A percentile compares a stretch with the other conserved stretches of the same genome.
Evolutionary conservation across 352 stramenopile species (phyloP).

Genomic region (Elongisporangium senticosum): DNA sequence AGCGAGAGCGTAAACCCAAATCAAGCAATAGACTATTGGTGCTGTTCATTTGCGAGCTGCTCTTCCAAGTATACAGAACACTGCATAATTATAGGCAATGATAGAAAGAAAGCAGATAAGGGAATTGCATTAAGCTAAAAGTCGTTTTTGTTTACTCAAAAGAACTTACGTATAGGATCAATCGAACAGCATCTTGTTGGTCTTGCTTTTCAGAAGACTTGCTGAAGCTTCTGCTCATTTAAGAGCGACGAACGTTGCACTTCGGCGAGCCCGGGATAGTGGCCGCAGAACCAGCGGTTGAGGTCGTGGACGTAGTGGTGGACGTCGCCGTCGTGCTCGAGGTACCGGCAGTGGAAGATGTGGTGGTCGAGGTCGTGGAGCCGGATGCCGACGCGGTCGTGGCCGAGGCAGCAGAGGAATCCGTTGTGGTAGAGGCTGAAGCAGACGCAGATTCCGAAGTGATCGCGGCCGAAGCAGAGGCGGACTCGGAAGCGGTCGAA

Average conservation of each 20-base stretch:
- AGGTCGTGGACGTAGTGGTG: not conserved
- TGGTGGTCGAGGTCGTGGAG: not conserved
- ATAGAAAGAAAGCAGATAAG: not conserved
- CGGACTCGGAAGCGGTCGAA: not conserved
- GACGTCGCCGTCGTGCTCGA: not conserved
- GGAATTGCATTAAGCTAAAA: not conserved
- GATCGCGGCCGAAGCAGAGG: not conserved
- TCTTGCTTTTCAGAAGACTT: not conserved
- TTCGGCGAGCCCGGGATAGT: not conserved
- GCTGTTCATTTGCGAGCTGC: not conserved
- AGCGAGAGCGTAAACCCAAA: not conserved
- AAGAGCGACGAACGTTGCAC: conserved; percentile 6
- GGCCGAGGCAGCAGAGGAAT: not conserved
- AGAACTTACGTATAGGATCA: not conserved
- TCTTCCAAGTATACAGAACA: not conserved
- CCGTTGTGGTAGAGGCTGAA: not conserved
- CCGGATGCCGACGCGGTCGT: not conserved
- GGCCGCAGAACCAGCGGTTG: not conserved
- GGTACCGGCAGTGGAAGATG: not conserved
- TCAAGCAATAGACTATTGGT: conserved; percentile 2
- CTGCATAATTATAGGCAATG: not conserved
- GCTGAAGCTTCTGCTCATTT: not conserved
- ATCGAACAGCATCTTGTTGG: not conserved
- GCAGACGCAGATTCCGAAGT: not conserved
- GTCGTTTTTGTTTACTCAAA: not conserved